These are phyloP conservation scores for Backusella westeae DNA, from an alignment of 192 early-diverging fungal species.

Conservation along the genomic window DNA sequence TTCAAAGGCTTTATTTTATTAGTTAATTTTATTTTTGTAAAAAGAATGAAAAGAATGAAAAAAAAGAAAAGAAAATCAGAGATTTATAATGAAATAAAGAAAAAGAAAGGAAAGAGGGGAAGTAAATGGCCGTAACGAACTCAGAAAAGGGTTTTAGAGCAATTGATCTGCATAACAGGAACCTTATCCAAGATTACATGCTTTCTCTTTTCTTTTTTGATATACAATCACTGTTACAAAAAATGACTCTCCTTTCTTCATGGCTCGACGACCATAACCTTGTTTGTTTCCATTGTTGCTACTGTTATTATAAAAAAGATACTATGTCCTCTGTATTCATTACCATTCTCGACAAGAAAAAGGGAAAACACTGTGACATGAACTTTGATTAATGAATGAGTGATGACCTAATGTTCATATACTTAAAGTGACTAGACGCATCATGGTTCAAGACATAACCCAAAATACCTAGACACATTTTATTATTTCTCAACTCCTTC, in stretches of 20 bases:
- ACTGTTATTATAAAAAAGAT: not conserved
- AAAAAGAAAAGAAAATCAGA: not conserved
- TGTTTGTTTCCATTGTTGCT: not conserved
- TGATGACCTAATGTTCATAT: not conserved
- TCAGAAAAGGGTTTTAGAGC: not conserved
- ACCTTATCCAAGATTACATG: constrained; percentile 3
- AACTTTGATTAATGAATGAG: not conserved
- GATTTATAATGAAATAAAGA: not conserved
- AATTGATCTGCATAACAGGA: constrained; percentile 13
- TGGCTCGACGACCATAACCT: not conserved
- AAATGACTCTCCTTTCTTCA: constrained; percentile 2
- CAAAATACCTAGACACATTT: not conserved
- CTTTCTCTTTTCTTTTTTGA: constrained; percentile 8
- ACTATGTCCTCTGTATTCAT: not conserved
- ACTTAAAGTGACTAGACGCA: not conserved
- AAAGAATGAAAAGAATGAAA: not conserved
- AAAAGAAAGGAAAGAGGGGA: constrained; percentile 6
- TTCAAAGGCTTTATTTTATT: not conserved
- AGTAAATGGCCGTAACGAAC: not conserved
- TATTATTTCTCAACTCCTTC: not conserved
- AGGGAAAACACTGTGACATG: not conserved
- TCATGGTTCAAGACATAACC: not conserved
- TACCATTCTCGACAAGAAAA: not conserved
- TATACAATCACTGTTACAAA: not conserved
- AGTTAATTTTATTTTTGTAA: not conserved